Evolutionary conservation across 192 early-diverging fungal species (phyloP).

Genomic region (Phycomyces nitens): DNA sequence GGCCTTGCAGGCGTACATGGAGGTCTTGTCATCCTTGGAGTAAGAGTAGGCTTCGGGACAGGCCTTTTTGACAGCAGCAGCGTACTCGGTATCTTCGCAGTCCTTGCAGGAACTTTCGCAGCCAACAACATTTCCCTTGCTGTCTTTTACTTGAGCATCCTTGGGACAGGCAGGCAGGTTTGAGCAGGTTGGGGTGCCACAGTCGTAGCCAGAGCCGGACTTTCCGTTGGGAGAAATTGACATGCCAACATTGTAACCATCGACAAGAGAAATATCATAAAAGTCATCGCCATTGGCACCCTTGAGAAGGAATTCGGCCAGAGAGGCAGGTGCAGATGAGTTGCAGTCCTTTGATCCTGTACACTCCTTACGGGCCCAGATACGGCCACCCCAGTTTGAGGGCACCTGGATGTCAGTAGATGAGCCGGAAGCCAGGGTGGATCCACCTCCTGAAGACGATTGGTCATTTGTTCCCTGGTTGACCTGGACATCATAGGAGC

Average conservation of each 20-base stretch:
- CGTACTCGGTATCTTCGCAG: conserved; percentile 4
- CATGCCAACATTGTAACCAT: conserved; percentile 31
- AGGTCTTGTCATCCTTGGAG: conserved; percentile 25
- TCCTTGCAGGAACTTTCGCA: conserved; percentile 19
- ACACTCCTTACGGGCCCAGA: conserved; percentile 25
- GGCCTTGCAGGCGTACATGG: conserved; percentile 18
- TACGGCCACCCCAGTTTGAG: conserved; percentile 27
- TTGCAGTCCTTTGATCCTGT: conserved; percentile 12
- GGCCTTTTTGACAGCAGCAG: conserved; percentile 6
- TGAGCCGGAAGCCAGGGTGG: conserved; percentile 9
- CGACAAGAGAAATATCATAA: conserved; percentile 29
- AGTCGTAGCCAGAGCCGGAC: conserved; percentile 7
- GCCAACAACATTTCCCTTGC: conserved; percentile 21
- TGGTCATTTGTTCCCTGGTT: conserved; percentile 19
- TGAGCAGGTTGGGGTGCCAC: conserved; percentile 15
- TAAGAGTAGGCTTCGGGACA: conserved; percentile 20
- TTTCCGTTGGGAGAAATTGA: conserved; percentile 15
- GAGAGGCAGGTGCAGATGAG: conserved; percentile 19
- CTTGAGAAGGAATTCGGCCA: conserved; percentile 27
- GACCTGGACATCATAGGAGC: conserved; percentile 11
- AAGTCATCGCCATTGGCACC: conserved; percentile 18
- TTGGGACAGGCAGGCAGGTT: conserved; percentile 16
- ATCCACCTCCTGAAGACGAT: background rate
- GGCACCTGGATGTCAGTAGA: conserved; percentile 12
- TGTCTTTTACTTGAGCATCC: conserved; percentile 8